phyloP scores from a whole-genome alignment of 352 stramenopile species.

The Phytophthora macrochlamydospora region DNA sequence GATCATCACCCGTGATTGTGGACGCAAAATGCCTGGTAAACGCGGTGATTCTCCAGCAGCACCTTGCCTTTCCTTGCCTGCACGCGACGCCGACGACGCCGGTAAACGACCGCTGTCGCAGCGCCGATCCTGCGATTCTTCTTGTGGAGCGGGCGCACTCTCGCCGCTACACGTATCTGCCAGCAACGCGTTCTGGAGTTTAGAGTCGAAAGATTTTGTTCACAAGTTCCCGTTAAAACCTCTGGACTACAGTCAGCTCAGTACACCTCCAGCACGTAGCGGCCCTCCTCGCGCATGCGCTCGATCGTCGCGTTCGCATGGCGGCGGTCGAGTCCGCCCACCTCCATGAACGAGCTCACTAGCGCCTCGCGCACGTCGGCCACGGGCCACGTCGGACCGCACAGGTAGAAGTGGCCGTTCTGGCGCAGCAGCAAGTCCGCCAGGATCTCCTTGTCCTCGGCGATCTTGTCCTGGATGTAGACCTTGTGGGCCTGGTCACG shows the following conservation, averaged over 20 bases:
- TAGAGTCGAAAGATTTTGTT: too few relatives aligned
- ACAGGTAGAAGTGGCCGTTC: slow-evolving; percentile 89
- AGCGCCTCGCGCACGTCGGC: slow-evolving; percentile 77
- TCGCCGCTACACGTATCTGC: not conserved
- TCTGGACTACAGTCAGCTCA: slow-evolving; percentile 35
- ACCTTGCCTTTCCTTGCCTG: too few relatives aligned
- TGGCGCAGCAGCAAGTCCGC: slow-evolving; percentile 72
- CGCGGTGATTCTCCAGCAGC: not conserved
- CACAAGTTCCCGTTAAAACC: not conserved
- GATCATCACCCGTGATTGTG: not conserved
- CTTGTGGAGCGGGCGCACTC: not conserved
- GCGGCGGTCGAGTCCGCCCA: slow-evolving; percentile 62
- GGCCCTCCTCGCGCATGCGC: slow-evolving; percentile 77
- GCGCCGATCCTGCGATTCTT: not conserved
- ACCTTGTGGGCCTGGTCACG: slow-evolving; percentile 90
- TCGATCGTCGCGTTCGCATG: slow-evolving; percentile 77
- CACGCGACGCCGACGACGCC: too few relatives aligned
- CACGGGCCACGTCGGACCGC: slow-evolving; percentile 82
- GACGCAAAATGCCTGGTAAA: not conserved
- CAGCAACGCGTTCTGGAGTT: too few relatives aligned
- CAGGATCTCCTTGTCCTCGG: slow-evolving; percentile 79
- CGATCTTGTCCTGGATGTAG: slow-evolving; percentile 91
- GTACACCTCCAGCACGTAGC: slow-evolving; percentile 88
- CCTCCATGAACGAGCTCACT: slow-evolving; percentile 55
- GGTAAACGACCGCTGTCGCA: too few relatives aligned